These are phyloP conservation scores for Rosa rugosa DNA, from an alignment of 306 rosid genomes.

Conservation along the genomic window DNA sequence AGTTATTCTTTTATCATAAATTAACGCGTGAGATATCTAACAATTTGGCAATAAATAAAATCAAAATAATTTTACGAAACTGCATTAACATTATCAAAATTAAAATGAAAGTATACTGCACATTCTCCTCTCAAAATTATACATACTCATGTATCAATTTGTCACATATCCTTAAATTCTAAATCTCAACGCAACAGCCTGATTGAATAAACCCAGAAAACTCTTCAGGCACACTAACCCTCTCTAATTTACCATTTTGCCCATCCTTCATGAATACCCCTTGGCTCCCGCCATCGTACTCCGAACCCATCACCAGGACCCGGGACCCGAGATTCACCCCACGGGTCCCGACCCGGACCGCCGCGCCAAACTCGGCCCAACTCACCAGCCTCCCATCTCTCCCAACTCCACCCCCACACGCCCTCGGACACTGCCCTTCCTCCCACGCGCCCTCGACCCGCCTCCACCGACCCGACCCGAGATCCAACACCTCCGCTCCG, in stretches of 20 bases:
- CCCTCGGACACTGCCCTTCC: constrained; percentile 36
- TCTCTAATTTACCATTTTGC: constrained; percentile 39
- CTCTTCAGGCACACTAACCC: constrained; percentile 29
- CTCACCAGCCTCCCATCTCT: constrained; percentile 31
- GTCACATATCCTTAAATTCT: neutral
- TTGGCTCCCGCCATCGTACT: constrained; percentile 39
- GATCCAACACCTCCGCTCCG: constrained; percentile 37
- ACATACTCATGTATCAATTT: neutral
- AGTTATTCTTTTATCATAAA: too few species aligned
- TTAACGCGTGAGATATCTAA: too few species aligned
- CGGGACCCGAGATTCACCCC: constrained; percentile 25
- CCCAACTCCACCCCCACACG: constrained; percentile 32
- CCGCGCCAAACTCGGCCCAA: constrained; percentile 29
- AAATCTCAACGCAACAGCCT: constrained; percentile 46
- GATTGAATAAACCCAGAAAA: constrained; percentile 49
- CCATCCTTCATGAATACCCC: constrained; percentile 31
- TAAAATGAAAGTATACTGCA: neutral
- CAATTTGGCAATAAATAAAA: neutral
- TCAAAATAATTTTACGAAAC: neutral
- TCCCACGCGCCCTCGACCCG: constrained; percentile 45
- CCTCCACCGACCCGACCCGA: constrained; percentile 44
- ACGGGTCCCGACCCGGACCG: constrained; percentile 27
- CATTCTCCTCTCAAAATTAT: neutral
- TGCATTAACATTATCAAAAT: too few species aligned
- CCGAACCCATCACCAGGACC: constrained; percentile 38